Evolutionary conservation across 768 basidiomycete species (phyloP), one percentile per base, ranked within the genome.

Genomic region (Tricholoma sp.): DNA sequence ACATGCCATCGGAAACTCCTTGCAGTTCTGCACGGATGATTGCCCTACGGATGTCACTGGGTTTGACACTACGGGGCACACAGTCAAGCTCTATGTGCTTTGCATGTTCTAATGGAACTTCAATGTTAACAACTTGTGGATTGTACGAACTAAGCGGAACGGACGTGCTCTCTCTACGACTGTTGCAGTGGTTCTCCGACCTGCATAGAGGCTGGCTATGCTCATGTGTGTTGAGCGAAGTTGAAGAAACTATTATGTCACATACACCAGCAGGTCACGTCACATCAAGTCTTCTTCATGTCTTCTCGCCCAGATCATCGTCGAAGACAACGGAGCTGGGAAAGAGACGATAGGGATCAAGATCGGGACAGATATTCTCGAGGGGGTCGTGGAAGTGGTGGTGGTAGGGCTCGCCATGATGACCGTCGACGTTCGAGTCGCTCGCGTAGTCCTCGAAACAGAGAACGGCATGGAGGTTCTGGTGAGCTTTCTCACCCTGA

Each of bases 281-380:
- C 52, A 59, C 41, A 35, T 50, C 52, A n/a, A n/a, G n/a, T n/a
- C n/a, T n/a, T n/a, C n/a, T n/a, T 50, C 61, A 84, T 88, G 85
- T 82, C 85, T 61, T 83, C 82, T 55, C 81, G 82, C 60, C 56
- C 71, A 45, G 82, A 83, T 60, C 69, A 78, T 62, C 76, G 82
- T 66, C 72, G 79, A 67, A 80, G 82, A 58, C 85, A 87, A 64
- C 71, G 84, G 62, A 85, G 84, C 65, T 83, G 84, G 82, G 85
- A 87, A 58, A 77, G 77, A 56, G 79, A 82, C 24, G 81, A 83
- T 57, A 73, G 76, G 50, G 74, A 74, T 49, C 70, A 78, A 34
- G 71, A 72, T 54, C 72, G 73, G 34, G 77, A 80, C 58, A 74
- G 80, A 21, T 70, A 79, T 52, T 66, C 79, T 24, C 71, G 78